Conservation (phyloP, 2,329 filamentous ascomycete species). For the Trichoderma sp. region DNA sequence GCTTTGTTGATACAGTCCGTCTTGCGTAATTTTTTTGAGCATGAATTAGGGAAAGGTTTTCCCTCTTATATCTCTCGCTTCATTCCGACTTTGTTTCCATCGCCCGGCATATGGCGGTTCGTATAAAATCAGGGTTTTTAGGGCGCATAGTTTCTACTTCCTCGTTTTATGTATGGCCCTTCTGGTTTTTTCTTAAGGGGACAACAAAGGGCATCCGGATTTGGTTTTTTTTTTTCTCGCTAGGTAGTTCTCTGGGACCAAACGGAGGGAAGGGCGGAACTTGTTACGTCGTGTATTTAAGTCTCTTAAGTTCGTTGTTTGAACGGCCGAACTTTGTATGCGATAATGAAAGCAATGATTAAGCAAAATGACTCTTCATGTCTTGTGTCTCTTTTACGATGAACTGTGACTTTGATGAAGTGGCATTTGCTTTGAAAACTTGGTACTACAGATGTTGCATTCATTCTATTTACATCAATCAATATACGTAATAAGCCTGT, state of each 20-base stretch:
- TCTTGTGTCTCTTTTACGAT: not conserved
- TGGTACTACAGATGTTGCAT: not conserved
- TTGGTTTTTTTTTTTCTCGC: not conserved
- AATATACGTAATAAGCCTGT: conserved; percentile 77
- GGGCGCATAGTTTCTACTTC: conserved; percentile 8
- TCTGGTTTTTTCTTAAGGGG: conserved; percentile 1
- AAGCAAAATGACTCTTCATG: not conserved
- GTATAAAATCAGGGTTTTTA: conserved; percentile 16
- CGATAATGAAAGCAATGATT: conserved; percentile 22
- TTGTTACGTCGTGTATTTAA: conserved; percentile 17
- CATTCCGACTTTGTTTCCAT: not conserved
- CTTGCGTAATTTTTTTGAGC: not conserved
- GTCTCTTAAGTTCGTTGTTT: conserved; percentile 8
- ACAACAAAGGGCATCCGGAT: not conserved
- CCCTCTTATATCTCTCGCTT: conserved; percentile 3
- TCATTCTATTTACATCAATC: conserved; percentile 13
- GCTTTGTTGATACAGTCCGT: not conserved
- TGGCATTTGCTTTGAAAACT: not conserved
- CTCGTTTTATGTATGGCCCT: not conserved
- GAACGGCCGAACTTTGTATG: conserved; percentile 11
- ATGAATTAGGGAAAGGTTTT: not conserved
- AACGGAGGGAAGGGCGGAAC: not conserved
- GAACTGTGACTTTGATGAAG: not conserved
- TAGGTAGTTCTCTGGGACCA: not conserved
- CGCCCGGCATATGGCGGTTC: conserved; percentile 7